Percentiles rank a stretch among this genome's conserved stretches.
Evolutionary conservation across 176 grass and related monocot genomes (phyloP).

Genomic region (Oryza australiensis): DNA sequence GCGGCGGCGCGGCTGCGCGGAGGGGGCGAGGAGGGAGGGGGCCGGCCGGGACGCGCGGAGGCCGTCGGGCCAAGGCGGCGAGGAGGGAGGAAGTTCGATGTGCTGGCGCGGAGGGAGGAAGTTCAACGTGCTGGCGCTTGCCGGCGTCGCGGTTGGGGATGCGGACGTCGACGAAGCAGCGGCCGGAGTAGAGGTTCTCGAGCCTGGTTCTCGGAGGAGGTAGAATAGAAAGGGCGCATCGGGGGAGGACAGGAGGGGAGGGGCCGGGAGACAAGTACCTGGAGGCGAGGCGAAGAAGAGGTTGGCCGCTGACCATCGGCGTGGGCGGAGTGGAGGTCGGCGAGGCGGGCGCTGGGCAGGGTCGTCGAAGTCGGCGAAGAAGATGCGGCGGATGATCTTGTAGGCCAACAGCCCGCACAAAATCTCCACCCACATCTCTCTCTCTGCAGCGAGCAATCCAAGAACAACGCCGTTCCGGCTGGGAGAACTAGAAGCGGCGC

Average conservation of each 20-base stretch:
- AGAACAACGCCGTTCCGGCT: no score
- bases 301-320: no score
- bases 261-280: constrained; percentile 8
- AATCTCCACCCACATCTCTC: constrained; percentile 86
- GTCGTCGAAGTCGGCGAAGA: constrained; percentile 46
- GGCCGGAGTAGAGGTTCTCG: constrained; percentile 81
- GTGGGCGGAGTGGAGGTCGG: constrained; percentile 76
- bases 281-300: constrained; percentile 65
- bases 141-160: constrained; percentile 86
- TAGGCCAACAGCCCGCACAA: constrained; percentile 79
- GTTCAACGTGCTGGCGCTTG: constrained; percentile 72
- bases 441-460: no score
- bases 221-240: no score
- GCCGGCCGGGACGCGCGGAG: no score
- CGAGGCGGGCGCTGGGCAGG: constrained; percentile 47
- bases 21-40: no score
- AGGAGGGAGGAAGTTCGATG: no score
- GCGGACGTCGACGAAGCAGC: constrained; percentile 85
- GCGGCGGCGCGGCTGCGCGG: no score
- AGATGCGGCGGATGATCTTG: constrained; percentile 56
- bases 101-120: no score
- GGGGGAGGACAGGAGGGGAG: no score
- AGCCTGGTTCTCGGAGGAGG: constrained; percentile 51
- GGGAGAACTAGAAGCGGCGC: no score
- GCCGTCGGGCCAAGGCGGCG: no score